Evolutionary conservation across 306 rosid genomes (phyloP), one percentile per base, ranked within the genome.

Genomic region (Herpetospermum pedunculosum): DNA sequence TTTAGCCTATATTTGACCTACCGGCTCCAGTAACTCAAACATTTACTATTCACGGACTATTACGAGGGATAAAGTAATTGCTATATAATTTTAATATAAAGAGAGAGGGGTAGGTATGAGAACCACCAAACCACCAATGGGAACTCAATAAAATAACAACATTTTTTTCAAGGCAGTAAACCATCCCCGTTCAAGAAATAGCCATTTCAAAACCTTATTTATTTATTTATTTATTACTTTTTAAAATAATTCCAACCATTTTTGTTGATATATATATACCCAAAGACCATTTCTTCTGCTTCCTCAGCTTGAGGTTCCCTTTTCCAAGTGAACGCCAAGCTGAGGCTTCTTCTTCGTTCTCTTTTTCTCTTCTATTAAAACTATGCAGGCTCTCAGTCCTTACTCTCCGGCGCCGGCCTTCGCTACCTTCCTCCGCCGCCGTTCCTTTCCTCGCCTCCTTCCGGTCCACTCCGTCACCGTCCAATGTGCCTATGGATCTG

Each of bases 41-140:
- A n/a, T n/a, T n/a, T n/a, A n/a, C n/a, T n/a, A n/a, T n/a, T n/a
- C n/a, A n/a, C n/a, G n/a, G n/a, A n/a, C n/a, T n/a, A n/a, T n/a
- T n/a, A n/a, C n/a, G n/a, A n/a, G n/a, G n/a, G n/a, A n/a, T n/a
- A n/a, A n/a, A n/a, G n/a, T n/a, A n/a, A n/a, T n/a, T n/a, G n/a
- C n/a, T n/a, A n/a, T n/a, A n/a, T n/a, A n/a, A n/a, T n/a, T n/a
- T n/a, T n/a, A n/a, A n/a, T n/a, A n/a, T n/a, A n/a, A n/a, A n/a
- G n/a, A n/a, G n/a, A n/a, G n/a, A n/a, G n/a, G 85, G 92, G 91
- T 90, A 84, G 98, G 96, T 87, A 86, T 79, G 88, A 77, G 89
- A 84, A 83, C 75, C 88, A 90, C 95, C 82, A 77, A 83, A 84
- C 85, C 81, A 79, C 81, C 88, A 76, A 79, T 78, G 30, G 50